Evolutionary conservation across 2,329 filamentous ascomycete genomes (phyloP), one percentile per base, ranked within the genome.

Genomic region (Phialemonium atrogriseum): DNA sequence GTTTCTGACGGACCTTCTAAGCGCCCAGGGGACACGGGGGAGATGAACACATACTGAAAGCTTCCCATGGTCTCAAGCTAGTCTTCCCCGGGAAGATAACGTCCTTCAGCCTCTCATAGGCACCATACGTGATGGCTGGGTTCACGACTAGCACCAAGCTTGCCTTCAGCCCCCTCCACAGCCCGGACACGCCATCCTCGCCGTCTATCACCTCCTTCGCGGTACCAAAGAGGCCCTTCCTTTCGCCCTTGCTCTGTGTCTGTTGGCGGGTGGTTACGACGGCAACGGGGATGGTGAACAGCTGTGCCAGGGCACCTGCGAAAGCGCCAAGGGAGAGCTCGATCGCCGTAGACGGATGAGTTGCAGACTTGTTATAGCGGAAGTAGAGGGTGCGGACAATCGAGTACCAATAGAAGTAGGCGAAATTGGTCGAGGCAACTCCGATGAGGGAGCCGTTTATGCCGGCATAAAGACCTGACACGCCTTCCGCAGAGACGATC

Each of bases 331-430:
- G 68, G 2, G 78, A 72, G 35, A 98, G 69, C 59, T 98, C 91
- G 26, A 81, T 69, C 5, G 82, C 73, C 1, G 88, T 96, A 13
- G 84, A 80, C 3, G 87, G 85, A 16, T 80, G 52, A 4, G 50
- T 51, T 4, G 54, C 44, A 11, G 53, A 54, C 44, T 71, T 73
- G 39, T 69, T 56, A 24, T 73, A 63, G 43, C 72, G 73, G 44
- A 84, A 60, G 56, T 96, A 96, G 13, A 94, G 59, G 11, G 77
- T 77, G 41, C 91, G 78, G 19, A 95, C 85, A 17, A 91, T 63
- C 5, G 86, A 89, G 57, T 96, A 96, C 88, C 89, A 96, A 65
- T 98, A 98, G 57, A 98, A 98, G 63, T 98, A 98, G 49, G 91
- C 91, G 55, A 98, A 98, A 59, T 98, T 98, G 32, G 89, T 96